Evolutionary conservation across 306 rosid species (phyloP), one percentile per base, ranked within the genome.

Genomic region (Cucurbita ficifolia): DNA sequence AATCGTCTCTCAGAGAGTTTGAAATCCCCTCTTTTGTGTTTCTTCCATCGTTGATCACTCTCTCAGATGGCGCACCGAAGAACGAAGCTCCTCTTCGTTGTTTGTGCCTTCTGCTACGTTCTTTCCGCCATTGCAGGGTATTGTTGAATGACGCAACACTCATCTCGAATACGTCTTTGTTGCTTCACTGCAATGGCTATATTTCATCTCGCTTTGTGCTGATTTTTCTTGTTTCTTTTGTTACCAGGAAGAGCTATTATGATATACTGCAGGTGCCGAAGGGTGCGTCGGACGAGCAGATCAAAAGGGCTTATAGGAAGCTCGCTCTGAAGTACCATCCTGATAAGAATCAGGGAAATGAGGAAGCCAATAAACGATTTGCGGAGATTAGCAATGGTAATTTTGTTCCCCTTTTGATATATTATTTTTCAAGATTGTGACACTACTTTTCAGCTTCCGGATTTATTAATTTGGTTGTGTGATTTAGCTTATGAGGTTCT

Each of bases 321-420:
- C 95, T 94, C 4, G 99, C 99, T 49, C 72, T 94, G 90, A 94
- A 91, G 87, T 94, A 87, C 75, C 99, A 94, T 77, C 99, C 99
- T 3, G 99, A 94, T 81, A 94, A 94, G 89, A 94, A 94, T 76
- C 97, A 1, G 54, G 99, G 97, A 58, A 94, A 94, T 56, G 99
- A 94, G 77, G 99, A 89, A 77, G 99, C 99, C 72, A 87, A 81
- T 76, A 85, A 82, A 81, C 84, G 68, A 78, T 94, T 94, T 75
- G 89, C 97, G 3, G 99, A 94, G 76, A 94, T 94, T 65, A 94
- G 2, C 84, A 94, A 94, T 76, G 99, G 99, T 91, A 77, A 68
- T 19, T 7, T 2, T 13, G 12, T 35, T 29, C 3, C 2, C 6
- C 51, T 46, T 1, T 13, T 45, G 42, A 24, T 59, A 4, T 8